Evolutionary conservation across 176 grass and related monocot species (phyloP).

Genomic region (Miscanthus lutarioriparius): DNA sequence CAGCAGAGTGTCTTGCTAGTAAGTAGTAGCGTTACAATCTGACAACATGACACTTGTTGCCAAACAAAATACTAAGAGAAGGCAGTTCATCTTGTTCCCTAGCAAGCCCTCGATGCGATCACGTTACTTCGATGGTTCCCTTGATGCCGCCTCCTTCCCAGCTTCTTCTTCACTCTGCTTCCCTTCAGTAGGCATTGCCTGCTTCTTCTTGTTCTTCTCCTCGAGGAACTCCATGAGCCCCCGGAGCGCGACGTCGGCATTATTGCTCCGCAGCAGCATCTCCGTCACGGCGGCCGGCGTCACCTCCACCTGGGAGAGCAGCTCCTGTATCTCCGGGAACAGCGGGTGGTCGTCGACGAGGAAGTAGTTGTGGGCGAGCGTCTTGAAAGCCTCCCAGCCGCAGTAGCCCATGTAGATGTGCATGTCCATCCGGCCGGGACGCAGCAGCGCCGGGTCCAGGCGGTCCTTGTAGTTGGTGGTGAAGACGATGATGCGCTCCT

Average conservation of each 20-base stretch:
- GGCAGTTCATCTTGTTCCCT: neutral
- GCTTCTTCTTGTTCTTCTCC: neutral
- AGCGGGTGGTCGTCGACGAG: conserved; percentile 33
- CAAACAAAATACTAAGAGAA: neutral
- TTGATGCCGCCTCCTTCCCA: neutral
- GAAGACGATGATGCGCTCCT: conserved; percentile 81
- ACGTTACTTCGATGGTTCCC: neutral
- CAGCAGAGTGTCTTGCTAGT: neutral
- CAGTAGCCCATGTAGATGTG: conserved; percentile 62
- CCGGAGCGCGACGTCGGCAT: conserved; percentile 7
- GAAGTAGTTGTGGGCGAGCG: conserved; percentile 42
- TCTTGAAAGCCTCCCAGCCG: conserved; percentile 48
- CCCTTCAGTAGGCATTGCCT: neutral
- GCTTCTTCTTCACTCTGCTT: neutral
- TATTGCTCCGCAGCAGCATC: conserved; percentile 42
- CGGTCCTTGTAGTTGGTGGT: conserved; percentile 86
- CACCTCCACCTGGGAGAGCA: conserved; percentile 15
- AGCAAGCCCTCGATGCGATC: neutral
- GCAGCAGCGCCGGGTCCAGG: conserved; percentile 78
- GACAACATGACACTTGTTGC: neutral
- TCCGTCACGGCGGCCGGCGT: conserved; percentile 33
- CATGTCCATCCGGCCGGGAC: conserved; percentile 76
- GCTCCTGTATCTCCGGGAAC: conserved; percentile 31
- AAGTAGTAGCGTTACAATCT: neutral
- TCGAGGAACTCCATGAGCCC: neutral